Evolutionary conservation across 805 yeast species (phyloP), one percentile per base, ranked within the genome.

Genomic region (Jamesozyma jinghongensis): DNA sequence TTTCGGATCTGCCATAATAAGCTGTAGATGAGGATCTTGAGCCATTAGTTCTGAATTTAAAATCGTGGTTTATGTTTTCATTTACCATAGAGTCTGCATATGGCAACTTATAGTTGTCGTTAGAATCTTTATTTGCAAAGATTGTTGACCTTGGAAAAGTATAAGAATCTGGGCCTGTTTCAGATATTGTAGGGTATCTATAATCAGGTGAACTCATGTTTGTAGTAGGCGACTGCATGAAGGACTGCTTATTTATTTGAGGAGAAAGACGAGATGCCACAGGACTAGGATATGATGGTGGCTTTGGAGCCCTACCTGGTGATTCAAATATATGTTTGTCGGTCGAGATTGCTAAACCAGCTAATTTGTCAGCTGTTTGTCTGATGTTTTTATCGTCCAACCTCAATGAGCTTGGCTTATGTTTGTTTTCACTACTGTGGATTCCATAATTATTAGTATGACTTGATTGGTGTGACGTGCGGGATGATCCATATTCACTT

Each of bases 251-350:
- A 20, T 33, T 34, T 3, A 25, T 8, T 18, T 10, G 12, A 4
- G 49, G 49, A 2, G 49, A 46, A 5, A 36, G 4, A 3, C 31
- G 37, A n/a, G 46, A 43, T 39, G 61, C 63, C 7, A 66, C 62
- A 4, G 72, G 71, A 20, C 68, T 63, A 32, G 69, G 67, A 26
- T 57, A 62, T 1, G 68, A 51, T 3, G 86, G 86, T 1, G 86
- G 85, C 40, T 70, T 71, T 2, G 87, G 87, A 0, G 86, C 84
- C 50, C 65, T 76, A 56, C 86, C 69, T n/a, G 86, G 85, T 0
- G 85, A 79, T 26, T 69, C 62, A 53, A 79, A 80, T 16, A 47
- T 30, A 7, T 36, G 45, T 12, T 42, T 32, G 14, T 40, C 39
- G 2, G 43, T 26, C 33, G 60, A 34, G 14, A 45, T 44, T 5